Percentiles rank a stretch among this genome's conserved stretches.
These are phyloP conservation scores for Clonostachys sp. DNA, from an alignment of 2,329 filamentous ascomycete genomes.

Conservation along the genomic window DNA sequence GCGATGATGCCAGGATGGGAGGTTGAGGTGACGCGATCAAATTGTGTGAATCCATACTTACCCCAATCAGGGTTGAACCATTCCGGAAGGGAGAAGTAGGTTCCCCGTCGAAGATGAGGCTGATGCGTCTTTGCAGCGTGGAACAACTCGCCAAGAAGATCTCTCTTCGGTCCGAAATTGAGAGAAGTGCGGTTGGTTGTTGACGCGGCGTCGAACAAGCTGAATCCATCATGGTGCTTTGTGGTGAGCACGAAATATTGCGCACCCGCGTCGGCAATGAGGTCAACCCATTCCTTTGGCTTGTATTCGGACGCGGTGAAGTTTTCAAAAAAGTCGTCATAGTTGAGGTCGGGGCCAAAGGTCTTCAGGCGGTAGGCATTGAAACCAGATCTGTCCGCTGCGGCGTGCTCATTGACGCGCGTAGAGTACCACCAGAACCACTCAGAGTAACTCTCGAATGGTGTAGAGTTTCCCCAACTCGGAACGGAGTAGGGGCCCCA, in stretches of 20 bases:
- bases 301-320: constrained; percentile 46
- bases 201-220: constrained; percentile 29
- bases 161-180: constrained; percentile 31
- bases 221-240: constrained; percentile 13
- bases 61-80: constrained; percentile 43
- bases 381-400: constrained; percentile 32
- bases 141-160: constrained; percentile 36
- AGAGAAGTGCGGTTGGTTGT: constrained; percentile 33
- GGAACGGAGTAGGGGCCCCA: constrained; percentile 8
- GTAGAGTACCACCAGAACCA: constrained; percentile 48
- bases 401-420: constrained; percentile 21
- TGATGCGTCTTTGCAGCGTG: constrained; percentile 32
- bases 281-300: constrained; percentile 48
- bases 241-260: constrained; percentile 41
- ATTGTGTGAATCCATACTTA: constrained; percentile 34
- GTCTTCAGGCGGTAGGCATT: constrained; percentile 45
- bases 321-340: constrained; percentile 50
- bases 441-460: constrained; percentile 34
- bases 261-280: constrained; percentile 45
- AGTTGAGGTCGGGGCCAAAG: constrained; percentile 44
- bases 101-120: constrained; percentile 33
- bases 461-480: constrained; percentile 39
- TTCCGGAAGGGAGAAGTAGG: constrained; percentile 43
- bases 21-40: constrained; percentile 14
- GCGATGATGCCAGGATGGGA: constrained; percentile 30